phyloP scores from a whole-genome alignment of 2,329 filamentous ascomycete genomes.

The Fusarium chlamydosporum region DNA sequence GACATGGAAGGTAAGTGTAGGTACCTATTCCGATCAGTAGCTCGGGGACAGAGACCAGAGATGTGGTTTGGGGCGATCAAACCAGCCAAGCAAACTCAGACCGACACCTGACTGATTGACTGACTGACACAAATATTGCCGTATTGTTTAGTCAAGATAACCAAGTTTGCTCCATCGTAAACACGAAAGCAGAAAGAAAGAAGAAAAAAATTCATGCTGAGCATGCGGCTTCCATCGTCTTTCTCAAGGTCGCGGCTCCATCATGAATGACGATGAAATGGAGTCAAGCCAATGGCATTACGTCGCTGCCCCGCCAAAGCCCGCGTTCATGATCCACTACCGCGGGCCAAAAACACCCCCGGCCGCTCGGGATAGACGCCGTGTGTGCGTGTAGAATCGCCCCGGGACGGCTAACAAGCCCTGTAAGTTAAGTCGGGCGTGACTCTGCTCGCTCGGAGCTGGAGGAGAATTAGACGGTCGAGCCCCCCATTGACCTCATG shows the following conservation, averaged over 20 bases:
- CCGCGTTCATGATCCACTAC: constrained; percentile 46
- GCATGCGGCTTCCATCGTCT: constrained; percentile 50
- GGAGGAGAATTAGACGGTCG: background rate
- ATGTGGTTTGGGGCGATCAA: constrained; percentile 4
- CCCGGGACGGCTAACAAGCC: constrained; percentile 32
- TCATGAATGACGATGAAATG: constrained; percentile 50
- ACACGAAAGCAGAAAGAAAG: constrained; percentile 30
- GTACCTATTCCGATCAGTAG: constrained; percentile 7
- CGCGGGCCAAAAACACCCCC: constrained; percentile 46
- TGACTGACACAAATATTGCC: constrained; percentile 5
- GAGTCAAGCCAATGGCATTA: constrained; percentile 43
- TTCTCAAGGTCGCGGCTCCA: constrained; percentile 47
- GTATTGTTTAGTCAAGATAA: constrained; percentile 15
- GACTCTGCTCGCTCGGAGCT: background rate
- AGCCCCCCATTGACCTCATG: background rate
- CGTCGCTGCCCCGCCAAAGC: constrained; percentile 38
- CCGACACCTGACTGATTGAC: constrained; percentile 5
- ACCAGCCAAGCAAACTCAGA: constrained; percentile 25
- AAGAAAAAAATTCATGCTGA: constrained; percentile 27
- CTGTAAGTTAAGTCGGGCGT: constrained; percentile 28
- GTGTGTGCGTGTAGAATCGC: constrained; percentile 34
- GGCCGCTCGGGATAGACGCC: constrained; percentile 35
- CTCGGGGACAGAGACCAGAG: constrained; percentile 17
- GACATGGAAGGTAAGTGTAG: constrained; percentile 15
- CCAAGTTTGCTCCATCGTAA: constrained; percentile 20